These are phyloP conservation scores for Neocucurbitaria cava DNA, from an alignment of 2,329 filamentous ascomycete genomes.

Conservation along the genomic window DNA sequence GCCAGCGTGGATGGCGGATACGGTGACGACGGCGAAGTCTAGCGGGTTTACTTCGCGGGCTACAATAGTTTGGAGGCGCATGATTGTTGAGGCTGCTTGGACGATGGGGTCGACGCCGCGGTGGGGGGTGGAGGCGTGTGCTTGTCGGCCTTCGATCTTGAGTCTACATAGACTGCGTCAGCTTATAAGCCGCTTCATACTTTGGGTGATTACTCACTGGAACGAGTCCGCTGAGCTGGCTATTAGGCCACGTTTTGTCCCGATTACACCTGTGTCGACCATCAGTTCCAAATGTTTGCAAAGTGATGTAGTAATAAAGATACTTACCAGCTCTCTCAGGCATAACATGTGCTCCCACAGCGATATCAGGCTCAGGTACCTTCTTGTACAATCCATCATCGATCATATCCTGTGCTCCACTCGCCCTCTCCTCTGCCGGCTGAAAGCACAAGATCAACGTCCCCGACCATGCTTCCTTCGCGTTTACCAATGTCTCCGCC, in stretches of 20 bases:
- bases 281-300: background rate
- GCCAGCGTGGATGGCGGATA: constrained; percentile 65
- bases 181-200: background rate
- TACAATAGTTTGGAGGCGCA: constrained; percentile 67
- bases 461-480: constrained; percentile 63
- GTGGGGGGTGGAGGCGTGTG: constrained; percentile 65
- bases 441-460: constrained; percentile 72
- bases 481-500: constrained; percentile 57
- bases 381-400: constrained; percentile 64
- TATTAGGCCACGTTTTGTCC: constrained; percentile 52
- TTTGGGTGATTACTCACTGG: constrained; percentile 18
- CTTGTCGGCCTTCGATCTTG: constrained; percentile 65
- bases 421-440: constrained; percentile 69
- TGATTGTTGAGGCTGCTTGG: constrained; percentile 62
- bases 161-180: constrained; percentile 51
- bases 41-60: constrained; percentile 61
- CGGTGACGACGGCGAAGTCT: constrained; percentile 65
- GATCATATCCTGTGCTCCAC: constrained; percentile 69
- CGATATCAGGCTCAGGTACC: constrained; percentile 63
- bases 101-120: constrained; percentile 65
- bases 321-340: constrained; percentile 45
- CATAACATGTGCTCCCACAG: constrained; percentile 66
- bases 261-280: constrained; percentile 44
- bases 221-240: constrained; percentile 52
- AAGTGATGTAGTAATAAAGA: background rate